These are phyloP conservation scores for Ogataea angusta DNA, from an alignment of 805 yeast genomes.

Conservation along the genomic window DNA sequence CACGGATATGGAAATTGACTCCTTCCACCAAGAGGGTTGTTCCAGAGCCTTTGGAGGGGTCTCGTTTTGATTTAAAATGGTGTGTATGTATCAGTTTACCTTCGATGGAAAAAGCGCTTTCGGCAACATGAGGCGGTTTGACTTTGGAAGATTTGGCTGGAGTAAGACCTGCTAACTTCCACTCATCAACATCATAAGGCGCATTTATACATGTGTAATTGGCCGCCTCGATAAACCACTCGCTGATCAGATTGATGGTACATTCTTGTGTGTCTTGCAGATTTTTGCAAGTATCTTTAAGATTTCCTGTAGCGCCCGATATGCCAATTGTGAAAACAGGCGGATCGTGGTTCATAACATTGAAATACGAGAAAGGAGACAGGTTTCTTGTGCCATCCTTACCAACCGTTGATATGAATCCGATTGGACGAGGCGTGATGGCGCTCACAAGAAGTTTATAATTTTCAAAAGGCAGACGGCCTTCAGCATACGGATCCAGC, in stretches of 20 bases:
- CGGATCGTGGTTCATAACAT: constrained; percentile 48
- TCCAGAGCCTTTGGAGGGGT: constrained; percentile 36
- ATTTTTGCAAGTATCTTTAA: constrained; percentile 52
- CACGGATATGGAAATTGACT: constrained; percentile 52
- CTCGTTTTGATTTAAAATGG: constrained; percentile 41
- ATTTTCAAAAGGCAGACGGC: constrained; percentile 41
- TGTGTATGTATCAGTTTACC: constrained; percentile 45
- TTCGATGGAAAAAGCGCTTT: constrained; percentile 58
- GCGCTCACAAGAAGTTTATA: constrained; percentile 52
- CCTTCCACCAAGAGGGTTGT: constrained; percentile 50
- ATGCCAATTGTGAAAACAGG: constrained; percentile 55
- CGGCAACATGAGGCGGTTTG: constrained; percentile 56
- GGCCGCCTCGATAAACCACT: constrained; percentile 66
- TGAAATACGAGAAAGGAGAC: constrained; percentile 61
- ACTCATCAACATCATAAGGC: constrained; percentile 52
- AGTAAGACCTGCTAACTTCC: constrained; percentile 53
- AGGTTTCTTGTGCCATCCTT: constrained; percentile 44
- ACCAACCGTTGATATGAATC: constrained; percentile 48
- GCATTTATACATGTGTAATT: constrained; percentile 46
- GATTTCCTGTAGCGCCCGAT: constrained; percentile 35
- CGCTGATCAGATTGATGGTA: constrained; percentile 55
- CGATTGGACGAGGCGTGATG: constrained; percentile 60
- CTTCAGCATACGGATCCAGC: constrained; percentile 46
- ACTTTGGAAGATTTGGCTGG: constrained; percentile 43
- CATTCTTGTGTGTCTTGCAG: constrained; percentile 50